Base-by-base conservation (phyloP, 345 rosid species). In the Viola odorata region DNA sequence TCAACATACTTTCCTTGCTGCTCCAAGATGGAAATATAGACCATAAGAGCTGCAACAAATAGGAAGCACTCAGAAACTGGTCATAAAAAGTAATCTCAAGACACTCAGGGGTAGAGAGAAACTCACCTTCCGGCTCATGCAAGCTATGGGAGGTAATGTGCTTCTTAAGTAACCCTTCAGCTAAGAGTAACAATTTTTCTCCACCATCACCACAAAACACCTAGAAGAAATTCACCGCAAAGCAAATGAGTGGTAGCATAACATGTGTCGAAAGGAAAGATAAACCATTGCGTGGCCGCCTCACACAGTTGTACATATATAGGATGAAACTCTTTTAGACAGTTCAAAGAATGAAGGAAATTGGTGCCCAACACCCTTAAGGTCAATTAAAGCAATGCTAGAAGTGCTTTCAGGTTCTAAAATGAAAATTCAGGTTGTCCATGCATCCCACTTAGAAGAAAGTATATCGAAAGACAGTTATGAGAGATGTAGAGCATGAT, bases 61-160 rank as follows among this genome's bases (percentile, higher is more conserved):
- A 23, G 32, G 32, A 23, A 23, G 32, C 32, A 23, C 32, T 23
- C 32, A 23, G 32, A 0, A 23, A 23, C 1, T 23, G 32, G 32
- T 23, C 32, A 44, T 48, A 50, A 16, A 40, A 6, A 9, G 41
- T 12, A 15, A 23, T 23, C 42, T 12, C 37, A 52, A 50, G 9
- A 59, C 57, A 37, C 3, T 4, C 13, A 36, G 5, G 45, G 64
- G n/a, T 44, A n/a, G 41, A 32, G 51, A 55, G 16, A 42, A 48
- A 39, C 14, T 8, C 57, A 84, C 99, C 99, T 84, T 94, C 99
- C 14, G 97, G 99, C 75, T 91, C 97, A 70, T 91, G 99, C 85
- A 94, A 81, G 73, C 95, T 82, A 70, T 91, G 97, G 55, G 96
- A 73, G 49, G 81, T 79, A 69, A 85, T 78, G 68, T 94, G 99